phyloP scores from a whole-genome alignment of 2,329 filamentous ascomycete genomes.

The Arthroderma uncinatum region DNA sequence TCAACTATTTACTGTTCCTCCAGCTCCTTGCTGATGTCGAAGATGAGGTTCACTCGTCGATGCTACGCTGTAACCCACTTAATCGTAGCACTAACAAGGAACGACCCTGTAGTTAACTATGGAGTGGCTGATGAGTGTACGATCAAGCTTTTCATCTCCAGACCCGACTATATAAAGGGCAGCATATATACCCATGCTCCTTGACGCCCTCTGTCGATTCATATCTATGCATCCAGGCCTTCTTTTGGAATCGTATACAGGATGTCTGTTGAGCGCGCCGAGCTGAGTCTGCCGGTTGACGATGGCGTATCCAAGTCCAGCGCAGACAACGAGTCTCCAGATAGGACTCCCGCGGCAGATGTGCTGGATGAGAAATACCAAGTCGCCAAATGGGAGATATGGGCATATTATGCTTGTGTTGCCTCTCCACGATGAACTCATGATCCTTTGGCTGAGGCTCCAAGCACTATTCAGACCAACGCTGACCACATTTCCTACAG shows the following conservation, averaged over 20 bases:
- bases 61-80: neutral
- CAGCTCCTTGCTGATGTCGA: neutral
- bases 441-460: constrained; percentile 18
- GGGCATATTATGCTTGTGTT: constrained; percentile 44
- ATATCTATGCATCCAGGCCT: neutral
- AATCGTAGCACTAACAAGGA: neutral
- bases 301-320: neutral
- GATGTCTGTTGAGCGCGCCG: neutral
- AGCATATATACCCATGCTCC: neutral
- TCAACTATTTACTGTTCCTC: no score
- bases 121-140: neutral
- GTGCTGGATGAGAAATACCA: constrained; percentile 39
- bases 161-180: neutral
- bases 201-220: neutral
- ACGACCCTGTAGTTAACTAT: neutral
- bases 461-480: neutral
- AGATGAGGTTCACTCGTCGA: neutral
- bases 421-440: constrained; percentile 5
- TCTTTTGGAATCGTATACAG: neutral
- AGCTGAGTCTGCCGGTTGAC: neutral
- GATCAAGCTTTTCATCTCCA: neutral
- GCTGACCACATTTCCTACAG: constrained; percentile 20
- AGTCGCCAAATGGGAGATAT: constrained; percentile 45
- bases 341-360: constrained; percentile 41
- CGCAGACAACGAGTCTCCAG: neutral